Evolutionary conservation across 805 yeast species (phyloP).

Genomic region (Dipodascus albidus): DNA sequence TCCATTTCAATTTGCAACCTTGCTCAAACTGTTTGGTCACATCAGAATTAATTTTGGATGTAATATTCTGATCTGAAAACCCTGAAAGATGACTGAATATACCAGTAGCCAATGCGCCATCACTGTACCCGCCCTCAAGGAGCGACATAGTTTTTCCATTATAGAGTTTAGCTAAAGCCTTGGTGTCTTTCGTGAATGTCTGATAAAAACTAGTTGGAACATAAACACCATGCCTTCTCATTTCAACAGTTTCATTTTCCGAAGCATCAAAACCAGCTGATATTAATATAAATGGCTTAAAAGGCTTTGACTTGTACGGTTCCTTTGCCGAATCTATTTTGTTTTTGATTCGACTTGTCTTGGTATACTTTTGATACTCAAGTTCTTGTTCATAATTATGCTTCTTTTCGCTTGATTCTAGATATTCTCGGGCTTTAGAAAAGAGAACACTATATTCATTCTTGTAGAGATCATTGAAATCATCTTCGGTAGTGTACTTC

Average conservation of each 20-base stretch:
- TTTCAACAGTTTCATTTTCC: slow-evolving; percentile 68
- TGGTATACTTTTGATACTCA: neutral
- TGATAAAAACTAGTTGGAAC: slow-evolving; percentile 76
- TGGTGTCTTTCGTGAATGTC: slow-evolving; percentile 59
- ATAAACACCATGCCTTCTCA: slow-evolving; percentile 76
- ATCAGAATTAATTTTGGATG: slow-evolving; percentile 45
- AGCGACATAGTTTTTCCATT: slow-evolving; percentile 54
- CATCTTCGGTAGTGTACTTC: slow-evolving; percentile 49
- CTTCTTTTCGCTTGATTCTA: slow-evolving; percentile 20
- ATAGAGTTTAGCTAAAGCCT: slow-evolving; percentile 52
- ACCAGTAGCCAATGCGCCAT: slow-evolving; percentile 70
- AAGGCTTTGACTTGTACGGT: slow-evolving; percentile 27
- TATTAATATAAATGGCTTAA: slow-evolving; percentile 50
- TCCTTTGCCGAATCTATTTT: slow-evolving; percentile 10
- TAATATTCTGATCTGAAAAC: slow-evolving; percentile 42
- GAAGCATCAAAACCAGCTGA: slow-evolving; percentile 88
- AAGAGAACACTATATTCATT: slow-evolving; percentile 50
- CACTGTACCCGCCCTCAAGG: slow-evolving; percentile 80
- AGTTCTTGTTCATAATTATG: slow-evolving; percentile 16
- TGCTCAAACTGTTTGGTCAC: slow-evolving; percentile 53
- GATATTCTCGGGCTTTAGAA: slow-evolving; percentile 54
- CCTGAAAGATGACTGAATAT: slow-evolving; percentile 72
- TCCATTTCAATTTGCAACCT: slow-evolving; percentile 62
- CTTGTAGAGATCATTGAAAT: slow-evolving; percentile 51
- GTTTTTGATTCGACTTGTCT: slow-evolving; percentile 4